phyloP scores from a whole-genome alignment of 2,329 filamentous ascomycete species.

The Alternaria sp. region DNA sequence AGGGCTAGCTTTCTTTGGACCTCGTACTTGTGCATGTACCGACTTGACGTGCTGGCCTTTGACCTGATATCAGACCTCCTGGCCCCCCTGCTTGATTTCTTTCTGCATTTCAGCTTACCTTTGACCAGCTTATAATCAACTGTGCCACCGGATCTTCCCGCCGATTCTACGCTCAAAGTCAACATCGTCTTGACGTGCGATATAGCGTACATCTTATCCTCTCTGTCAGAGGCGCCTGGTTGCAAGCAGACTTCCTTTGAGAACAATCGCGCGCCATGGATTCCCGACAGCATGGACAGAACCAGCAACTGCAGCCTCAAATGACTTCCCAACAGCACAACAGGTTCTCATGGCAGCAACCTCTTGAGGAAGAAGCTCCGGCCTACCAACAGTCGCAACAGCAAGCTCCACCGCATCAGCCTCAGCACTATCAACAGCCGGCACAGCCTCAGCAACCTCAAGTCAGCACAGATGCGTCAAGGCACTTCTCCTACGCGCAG shows the following conservation, averaged over 20 bases:
- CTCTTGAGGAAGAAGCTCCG: constrained; percentile 26
- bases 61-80: constrained; percentile 42
- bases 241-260: neutral
- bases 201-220: neutral
- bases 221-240: neutral
- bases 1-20: constrained; percentile 27
- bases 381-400: constrained; percentile 12
- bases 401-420: constrained; percentile 6
- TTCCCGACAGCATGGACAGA: constrained; percentile 30
- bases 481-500: constrained; percentile 50
- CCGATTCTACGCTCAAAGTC: neutral
- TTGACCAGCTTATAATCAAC: constrained; percentile 8
- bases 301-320: constrained; percentile 28
- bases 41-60: constrained; percentile 30
- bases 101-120: constrained; percentile 7
- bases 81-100: constrained; percentile 31
- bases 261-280: constrained; percentile 31
- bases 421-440: constrained; percentile 12
- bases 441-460: constrained; percentile 14
- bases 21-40: constrained; percentile 37
- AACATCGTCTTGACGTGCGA: constrained; percentile 2
- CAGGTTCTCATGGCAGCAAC: constrained; percentile 49
- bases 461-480: constrained; percentile 29
- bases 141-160: constrained; percentile 8
- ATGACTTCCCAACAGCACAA: constrained; percentile 30